phyloP scores from a whole-genome alignment of 495 filamentous ascomycete species.

The Cetradonia linearis region DNA sequence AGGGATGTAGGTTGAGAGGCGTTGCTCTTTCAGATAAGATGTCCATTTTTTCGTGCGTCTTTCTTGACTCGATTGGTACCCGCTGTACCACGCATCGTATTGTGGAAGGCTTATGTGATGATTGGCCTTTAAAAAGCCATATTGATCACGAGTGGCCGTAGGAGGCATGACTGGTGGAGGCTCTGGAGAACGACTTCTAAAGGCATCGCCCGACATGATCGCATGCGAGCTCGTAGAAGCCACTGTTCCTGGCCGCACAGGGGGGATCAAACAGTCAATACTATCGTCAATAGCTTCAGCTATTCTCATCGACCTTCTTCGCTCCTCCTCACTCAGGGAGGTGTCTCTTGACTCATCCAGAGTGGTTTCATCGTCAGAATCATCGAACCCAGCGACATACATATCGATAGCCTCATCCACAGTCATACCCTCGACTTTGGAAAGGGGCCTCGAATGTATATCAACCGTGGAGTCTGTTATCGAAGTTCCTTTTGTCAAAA shows the following conservation, averaged over 20 bases:
- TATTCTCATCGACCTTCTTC: constrained; percentile 24
- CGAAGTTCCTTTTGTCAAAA: constrained; percentile 70
- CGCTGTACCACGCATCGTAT: constrained; percentile 71
- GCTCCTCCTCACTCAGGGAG: constrained; percentile 20
- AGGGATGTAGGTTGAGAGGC: constrained; percentile 60
- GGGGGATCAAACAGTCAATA: constrained; percentile 24
- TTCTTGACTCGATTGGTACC: constrained; percentile 58
- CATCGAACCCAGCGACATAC: constrained; percentile 76
- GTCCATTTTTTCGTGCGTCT: constrained; percentile 74
- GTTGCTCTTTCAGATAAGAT: constrained; percentile 62
- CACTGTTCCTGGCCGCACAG: constrained; percentile 27
- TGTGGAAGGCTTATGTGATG: constrained; percentile 64
- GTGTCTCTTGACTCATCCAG: constrained; percentile 24
- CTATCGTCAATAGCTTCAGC: constrained; percentile 22
- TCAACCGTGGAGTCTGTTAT: constrained; percentile 55
- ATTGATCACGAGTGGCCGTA: constrained; percentile 55
- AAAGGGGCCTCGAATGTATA: constrained; percentile 41
- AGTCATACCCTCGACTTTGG: constrained; percentile 63
- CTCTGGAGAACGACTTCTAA: constrained; percentile 26
- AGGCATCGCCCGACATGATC: constrained; percentile 23
- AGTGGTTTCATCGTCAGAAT: constrained; percentile 38
- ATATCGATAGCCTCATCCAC: constrained; percentile 89
- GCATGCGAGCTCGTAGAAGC: constrained; percentile 21
- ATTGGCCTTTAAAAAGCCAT: constrained; percentile 85
- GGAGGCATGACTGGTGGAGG: constrained; percentile 29